phyloP scores from a whole-genome alignment of 2,329 filamentous ascomycete genomes.

The Botrytis galanthina region DNA sequence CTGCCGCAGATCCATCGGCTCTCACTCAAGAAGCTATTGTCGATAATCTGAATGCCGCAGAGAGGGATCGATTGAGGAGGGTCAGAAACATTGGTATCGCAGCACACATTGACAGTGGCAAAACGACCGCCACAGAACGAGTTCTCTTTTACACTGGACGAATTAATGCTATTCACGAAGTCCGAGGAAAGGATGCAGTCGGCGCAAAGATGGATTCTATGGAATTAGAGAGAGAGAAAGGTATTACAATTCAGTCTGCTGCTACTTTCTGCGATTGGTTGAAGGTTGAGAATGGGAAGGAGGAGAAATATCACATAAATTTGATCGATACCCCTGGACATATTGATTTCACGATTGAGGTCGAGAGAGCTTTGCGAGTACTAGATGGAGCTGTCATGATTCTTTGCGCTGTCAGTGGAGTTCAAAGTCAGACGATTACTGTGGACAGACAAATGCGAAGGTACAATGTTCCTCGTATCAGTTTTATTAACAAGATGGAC shows the following conservation, averaged over 20 bases:
- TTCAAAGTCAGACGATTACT: constrained; percentile 97
- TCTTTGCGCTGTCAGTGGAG: constrained; percentile 92
- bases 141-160: constrained; percentile 97
- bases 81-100: constrained; percentile 98
- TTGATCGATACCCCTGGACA: constrained; percentile 98
- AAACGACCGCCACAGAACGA: constrained; percentile 94
- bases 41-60: constrained; percentile 52
- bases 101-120: constrained; percentile 97
- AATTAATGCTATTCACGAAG: constrained; percentile 96
- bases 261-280: constrained; percentile 98
- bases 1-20: constrained; percentile 31
- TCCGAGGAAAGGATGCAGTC: constrained; percentile 88
- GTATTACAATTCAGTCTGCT: constrained; percentile 97
- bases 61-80: constrained; percentile 72
- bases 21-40: constrained; percentile 35
- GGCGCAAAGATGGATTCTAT: constrained; percentile 99
- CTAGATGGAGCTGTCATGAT: constrained; percentile 98
- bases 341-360: constrained; percentile 99
- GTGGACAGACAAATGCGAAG: constrained; percentile 98
- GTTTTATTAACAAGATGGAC: constrained; percentile 99
- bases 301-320: constrained; percentile 95
- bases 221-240: constrained; percentile 97
- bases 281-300: constrained; percentile 78
- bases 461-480: constrained; percentile 93
- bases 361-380: constrained; percentile 90